phyloP scores from a whole-genome alignment of 2,329 filamentous ascomycete genomes.

The Xylaria sp. region DNA sequence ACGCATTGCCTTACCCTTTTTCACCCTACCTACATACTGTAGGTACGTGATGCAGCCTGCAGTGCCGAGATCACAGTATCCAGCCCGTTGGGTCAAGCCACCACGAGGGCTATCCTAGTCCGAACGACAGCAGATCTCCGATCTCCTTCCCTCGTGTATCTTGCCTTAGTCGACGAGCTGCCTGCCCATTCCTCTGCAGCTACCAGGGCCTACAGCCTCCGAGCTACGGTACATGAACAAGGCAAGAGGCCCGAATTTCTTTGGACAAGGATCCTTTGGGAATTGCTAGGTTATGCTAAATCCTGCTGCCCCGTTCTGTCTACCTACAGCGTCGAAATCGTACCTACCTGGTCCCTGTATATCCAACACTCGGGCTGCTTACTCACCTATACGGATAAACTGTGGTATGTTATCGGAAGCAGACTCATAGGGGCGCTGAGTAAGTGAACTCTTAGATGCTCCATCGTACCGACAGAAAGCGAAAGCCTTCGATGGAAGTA shows the following conservation, averaged over 20 bases:
- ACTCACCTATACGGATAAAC: background rate
- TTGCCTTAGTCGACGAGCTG: too few relatives aligned
- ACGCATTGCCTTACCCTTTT: constrained; percentile 1
- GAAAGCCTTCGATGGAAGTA: background rate
- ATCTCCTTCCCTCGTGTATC: background rate
- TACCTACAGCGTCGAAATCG: background rate
- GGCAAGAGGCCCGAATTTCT: background rate
- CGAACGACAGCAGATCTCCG: background rate
- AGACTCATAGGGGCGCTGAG: background rate
- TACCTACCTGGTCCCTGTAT: background rate
- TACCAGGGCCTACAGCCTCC: background rate
- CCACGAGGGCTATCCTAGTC: constrained; percentile 6
- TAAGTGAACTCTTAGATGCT: background rate
- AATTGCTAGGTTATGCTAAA: background rate
- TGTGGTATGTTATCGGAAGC: background rate
- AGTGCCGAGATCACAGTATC: constrained; percentile 14
- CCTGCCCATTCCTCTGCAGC: background rate
- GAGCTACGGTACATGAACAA: background rate
- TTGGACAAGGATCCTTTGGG: background rate
- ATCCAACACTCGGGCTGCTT: background rate
- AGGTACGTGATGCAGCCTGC: constrained; percentile 15
- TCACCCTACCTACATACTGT: background rate
- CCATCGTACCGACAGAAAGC: background rate
- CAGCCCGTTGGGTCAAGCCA: background rate
- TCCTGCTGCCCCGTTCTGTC: background rate